Conservation (phyloP, 768 basidiomycete genomes). For the Paxillus rubicundulus region DNA sequence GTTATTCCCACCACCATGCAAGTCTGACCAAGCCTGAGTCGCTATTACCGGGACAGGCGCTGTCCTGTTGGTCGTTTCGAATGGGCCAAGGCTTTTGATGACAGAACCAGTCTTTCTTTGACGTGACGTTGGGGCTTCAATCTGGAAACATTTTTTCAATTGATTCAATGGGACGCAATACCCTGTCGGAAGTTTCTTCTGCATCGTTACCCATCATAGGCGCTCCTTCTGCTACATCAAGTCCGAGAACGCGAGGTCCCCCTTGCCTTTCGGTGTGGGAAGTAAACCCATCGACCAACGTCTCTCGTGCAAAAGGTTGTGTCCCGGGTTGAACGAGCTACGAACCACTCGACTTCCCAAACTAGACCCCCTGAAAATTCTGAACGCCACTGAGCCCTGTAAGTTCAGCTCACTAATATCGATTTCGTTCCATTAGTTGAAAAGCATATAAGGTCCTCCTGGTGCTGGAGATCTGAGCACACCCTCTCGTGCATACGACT, state of each 20-base stretch:
- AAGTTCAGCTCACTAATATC: background rate
- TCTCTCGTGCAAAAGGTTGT: no score
- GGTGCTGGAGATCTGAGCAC: background rate
- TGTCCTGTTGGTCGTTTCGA: no score
- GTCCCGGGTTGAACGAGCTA: background rate
- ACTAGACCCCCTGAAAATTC: background rate
- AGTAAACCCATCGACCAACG: no score
- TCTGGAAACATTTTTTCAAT: no score
- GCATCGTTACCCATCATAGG: no score
- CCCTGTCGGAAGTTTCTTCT: no score
- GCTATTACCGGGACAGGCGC: no score
- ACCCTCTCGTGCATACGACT: background rate
- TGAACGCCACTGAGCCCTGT: constrained; percentile 5
- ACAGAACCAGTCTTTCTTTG: no score
- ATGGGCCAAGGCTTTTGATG: no score
- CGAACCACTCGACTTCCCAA: background rate
- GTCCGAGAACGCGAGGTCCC: background rate
- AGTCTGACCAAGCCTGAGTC: no score
- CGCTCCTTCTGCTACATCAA: background rate
- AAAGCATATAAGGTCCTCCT: background rate
- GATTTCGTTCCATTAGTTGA: background rate
- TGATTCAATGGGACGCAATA: background rate
- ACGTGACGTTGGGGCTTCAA: background rate
- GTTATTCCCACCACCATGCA: background rate
- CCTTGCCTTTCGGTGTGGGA: background rate